phyloP scores from a whole-genome alignment of 768 basidiomycete species.

The Naganishia friedmannii region DNA sequence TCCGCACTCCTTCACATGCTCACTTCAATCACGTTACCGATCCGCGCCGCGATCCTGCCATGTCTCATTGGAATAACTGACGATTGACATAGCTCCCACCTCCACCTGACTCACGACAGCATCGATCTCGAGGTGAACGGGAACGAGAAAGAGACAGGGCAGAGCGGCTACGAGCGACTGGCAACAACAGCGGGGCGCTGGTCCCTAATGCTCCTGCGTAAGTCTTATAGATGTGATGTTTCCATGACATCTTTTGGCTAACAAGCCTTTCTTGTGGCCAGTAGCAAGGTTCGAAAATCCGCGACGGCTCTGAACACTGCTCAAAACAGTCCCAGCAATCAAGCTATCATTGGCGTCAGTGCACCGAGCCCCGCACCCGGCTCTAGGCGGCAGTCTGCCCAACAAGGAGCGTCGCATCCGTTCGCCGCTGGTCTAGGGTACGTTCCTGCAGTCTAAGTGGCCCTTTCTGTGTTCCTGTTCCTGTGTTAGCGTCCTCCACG shows the following conservation, averaged over 20 bases:
- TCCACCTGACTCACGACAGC: conserved; percentile 42
- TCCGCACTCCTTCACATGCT: not conserved
- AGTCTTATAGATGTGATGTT: too few species aligned
- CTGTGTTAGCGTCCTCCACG: not conserved
- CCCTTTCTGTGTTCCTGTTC: not conserved
- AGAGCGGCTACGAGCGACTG: conserved; percentile 39
- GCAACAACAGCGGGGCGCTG: conserved; percentile 35
- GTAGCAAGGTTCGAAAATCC: conserved; percentile 47
- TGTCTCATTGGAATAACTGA: conserved; percentile 24
- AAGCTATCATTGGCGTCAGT: conserved; percentile 50
- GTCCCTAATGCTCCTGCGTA: conserved; percentile 34
- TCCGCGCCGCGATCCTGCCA: not conserved
- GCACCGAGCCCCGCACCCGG: conserved; percentile 45
- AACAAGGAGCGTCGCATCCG: conserved; percentile 43
- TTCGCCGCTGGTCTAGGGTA: conserved; percentile 42
- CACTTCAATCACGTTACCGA: not conserved
- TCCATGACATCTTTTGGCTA: conserved; percentile 1
- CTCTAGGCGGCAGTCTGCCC: conserved; percentile 44
- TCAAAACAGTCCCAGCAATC: conserved; percentile 48
- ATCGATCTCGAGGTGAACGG: conserved; percentile 45
- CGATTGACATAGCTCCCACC: conserved; percentile 34
- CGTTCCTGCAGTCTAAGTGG: conserved; percentile 19
- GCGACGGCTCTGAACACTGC: conserved; percentile 34
- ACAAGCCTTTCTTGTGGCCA: conserved; percentile 4
- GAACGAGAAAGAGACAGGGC: conserved; percentile 44